Conservation (phyloP, 805 yeast genomes). For the Starmerella apis region DNA sequence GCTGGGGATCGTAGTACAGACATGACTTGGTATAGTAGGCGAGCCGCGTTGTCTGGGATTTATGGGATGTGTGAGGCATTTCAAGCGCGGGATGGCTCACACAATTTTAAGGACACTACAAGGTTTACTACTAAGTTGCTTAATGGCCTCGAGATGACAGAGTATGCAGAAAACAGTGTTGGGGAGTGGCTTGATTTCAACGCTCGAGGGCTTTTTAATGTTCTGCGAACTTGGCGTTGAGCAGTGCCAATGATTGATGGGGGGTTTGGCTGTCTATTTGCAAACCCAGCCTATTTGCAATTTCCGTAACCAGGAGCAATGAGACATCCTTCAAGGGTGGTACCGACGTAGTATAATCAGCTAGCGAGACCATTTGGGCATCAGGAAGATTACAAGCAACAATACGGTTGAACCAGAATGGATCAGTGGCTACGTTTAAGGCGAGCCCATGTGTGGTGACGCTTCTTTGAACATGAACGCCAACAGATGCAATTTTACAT, state of each 20-base stretch:
- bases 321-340: slow-evolving; percentile 36
- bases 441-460: slow-evolving; percentile 86
- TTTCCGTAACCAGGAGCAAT: slow-evolving; percentile 34
- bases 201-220: slow-evolving; percentile 50
- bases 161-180: slow-evolving; percentile 50
- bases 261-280: background rate
- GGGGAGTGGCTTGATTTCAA: slow-evolving; percentile 72
- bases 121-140: slow-evolving; percentile 55
- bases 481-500: slow-evolving; percentile 73
- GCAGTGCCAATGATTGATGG: background rate
- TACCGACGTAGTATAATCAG: slow-evolving; percentile 10
- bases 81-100: slow-evolving; percentile 65
- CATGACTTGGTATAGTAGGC: slow-evolving; percentile 86
- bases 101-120: slow-evolving; percentile 45
- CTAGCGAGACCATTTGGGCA: slow-evolving; percentile 43
- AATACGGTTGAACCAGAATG: slow-evolving; percentile 56
- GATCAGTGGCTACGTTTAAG: slow-evolving; percentile 64
- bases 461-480: slow-evolving; percentile 73
- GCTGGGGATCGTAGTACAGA: slow-evolving; percentile 72
- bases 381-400: slow-evolving; percentile 79
- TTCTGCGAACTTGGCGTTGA: slow-evolving; percentile 33
- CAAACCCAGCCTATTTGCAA: slow-evolving; percentile 9
- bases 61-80: slow-evolving; percentile 65
- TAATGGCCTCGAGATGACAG: slow-evolving; percentile 43
- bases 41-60: slow-evolving; percentile 57